phyloP scores from a whole-genome alignment of 805 yeast genomes.

The Suhomyces sp. region DNA sequence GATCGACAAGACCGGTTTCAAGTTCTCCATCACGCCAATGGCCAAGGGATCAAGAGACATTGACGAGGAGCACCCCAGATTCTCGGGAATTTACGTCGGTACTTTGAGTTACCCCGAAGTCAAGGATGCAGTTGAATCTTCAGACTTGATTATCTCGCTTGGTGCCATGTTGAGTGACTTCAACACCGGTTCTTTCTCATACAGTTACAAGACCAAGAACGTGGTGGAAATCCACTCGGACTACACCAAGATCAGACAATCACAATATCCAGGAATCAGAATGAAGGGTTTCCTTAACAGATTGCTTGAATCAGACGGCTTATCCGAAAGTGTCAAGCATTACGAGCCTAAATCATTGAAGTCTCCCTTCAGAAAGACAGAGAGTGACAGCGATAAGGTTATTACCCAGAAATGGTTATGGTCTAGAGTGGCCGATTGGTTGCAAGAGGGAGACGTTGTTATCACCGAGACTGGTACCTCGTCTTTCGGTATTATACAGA shows the following conservation, averaged over 20 bases:
- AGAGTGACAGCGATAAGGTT: conserved; percentile 3
- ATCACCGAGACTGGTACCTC: conserved; percentile 28
- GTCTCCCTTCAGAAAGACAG: conserved; percentile 11
- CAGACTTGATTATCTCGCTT: conserved; percentile 21
- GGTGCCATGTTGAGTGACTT: conserved; percentile 23
- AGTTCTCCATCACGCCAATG: conserved; percentile 22
- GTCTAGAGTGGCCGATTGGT: conserved; percentile 22
- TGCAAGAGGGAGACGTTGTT: conserved; percentile 26
- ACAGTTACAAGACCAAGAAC: conserved; percentile 17
- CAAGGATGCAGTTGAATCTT: conserved; percentile 16
- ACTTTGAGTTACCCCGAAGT: conserved; percentile 21
- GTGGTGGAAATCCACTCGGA: conserved; percentile 23
- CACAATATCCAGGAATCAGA: conserved; percentile 16
- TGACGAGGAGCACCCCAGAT: conserved; percentile 17
- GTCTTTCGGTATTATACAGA: conserved; percentile 26
- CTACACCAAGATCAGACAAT: conserved; percentile 16
- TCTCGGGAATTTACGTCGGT: conserved; percentile 24
- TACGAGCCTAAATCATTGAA: conserved; percentile 14
- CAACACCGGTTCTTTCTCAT: conserved; percentile 23
- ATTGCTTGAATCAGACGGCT: conserved; percentile 6
- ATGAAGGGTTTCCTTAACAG: conserved; percentile 17
- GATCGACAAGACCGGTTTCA: conserved; percentile 16
- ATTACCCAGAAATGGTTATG: conserved; percentile 26
- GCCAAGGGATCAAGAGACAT: conserved; percentile 18
- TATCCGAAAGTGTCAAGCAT: conserved; percentile 7